Conservation (phyloP, 257 asterid species). For the Solanum megistacrolobum region DNA sequence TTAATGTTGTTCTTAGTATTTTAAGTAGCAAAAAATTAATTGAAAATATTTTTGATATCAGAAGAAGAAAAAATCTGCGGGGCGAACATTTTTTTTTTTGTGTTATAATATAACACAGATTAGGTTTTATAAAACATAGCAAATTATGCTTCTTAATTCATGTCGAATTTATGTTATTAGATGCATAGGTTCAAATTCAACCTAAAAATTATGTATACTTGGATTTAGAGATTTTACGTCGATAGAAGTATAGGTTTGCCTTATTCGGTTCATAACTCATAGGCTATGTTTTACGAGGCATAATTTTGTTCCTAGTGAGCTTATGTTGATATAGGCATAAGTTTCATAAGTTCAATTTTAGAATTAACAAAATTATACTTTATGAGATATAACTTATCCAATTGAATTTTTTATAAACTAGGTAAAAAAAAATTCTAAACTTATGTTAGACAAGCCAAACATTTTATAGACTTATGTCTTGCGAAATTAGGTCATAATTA, state of each 20-base stretch:
- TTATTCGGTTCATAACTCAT: too few relatives aligned
- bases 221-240: background rate
- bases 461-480: background rate
- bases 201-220: background rate
- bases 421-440: background rate
- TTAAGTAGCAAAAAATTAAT: too few relatives aligned
- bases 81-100: background rate
- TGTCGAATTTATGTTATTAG: background rate
- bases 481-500: background rate
- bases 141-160: background rate
- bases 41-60: too few relatives aligned
- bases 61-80: background rate
- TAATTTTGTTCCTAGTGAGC: background rate
- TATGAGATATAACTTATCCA: background rate
- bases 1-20: background rate
- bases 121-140: background rate
- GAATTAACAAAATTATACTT: background rate
- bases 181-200: background rate
- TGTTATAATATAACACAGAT: too few relatives aligned
- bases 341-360: background rate
- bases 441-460: background rate
- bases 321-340: background rate
- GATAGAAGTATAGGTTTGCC: background rate
- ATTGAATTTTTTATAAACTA: too few relatives aligned
- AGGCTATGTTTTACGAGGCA: background rate